Evolutionary conservation across 805 yeast genomes (phyloP).

Genomic region (Metschnikowia arizonensis): DNA sequence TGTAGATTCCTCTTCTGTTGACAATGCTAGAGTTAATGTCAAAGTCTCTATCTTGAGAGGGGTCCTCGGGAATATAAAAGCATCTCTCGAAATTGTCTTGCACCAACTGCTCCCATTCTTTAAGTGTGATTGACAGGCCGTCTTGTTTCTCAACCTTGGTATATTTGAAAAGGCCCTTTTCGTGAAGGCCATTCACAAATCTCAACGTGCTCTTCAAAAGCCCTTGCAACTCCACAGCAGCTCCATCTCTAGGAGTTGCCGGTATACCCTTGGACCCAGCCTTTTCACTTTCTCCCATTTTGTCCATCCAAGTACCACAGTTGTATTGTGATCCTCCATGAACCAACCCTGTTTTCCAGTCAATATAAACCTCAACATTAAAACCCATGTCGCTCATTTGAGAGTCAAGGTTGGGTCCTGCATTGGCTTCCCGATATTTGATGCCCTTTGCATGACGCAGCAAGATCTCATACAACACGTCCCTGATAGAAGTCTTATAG

Average conservation of each 20-base stretch:
- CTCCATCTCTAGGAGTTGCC: slow-evolving; percentile 97
- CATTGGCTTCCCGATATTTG: slow-evolving; percentile 88
- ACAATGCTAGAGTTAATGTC: slow-evolving; percentile 62
- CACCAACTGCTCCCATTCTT: slow-evolving; percentile 68
- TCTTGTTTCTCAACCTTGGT: slow-evolving; percentile 53
- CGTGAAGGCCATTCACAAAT: slow-evolving; percentile 62
- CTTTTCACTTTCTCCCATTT: slow-evolving; percentile 89
- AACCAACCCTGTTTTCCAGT: slow-evolving; percentile 84
- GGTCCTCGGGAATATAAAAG: slow-evolving; percentile 68
- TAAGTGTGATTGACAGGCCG: slow-evolving; percentile 53
- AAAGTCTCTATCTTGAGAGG: slow-evolving; percentile 55
- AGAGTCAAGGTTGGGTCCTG: slow-evolving; percentile 81
- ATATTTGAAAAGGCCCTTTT: slow-evolving; percentile 53
- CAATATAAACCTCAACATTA: slow-evolving; percentile 73
- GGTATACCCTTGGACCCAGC: slow-evolving; percentile 91
- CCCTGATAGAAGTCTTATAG: slow-evolving; percentile 64
- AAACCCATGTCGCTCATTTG: slow-evolving; percentile 94
- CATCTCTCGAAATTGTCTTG: slow-evolving; percentile 73
- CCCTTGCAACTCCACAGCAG: slow-evolving; percentile 90
- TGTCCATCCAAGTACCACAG: slow-evolving; percentile 99
- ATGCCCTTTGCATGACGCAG: slow-evolving; percentile 88
- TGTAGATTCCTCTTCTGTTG: slow-evolving; percentile 91
- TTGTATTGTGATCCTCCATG: slow-evolving; percentile 90
- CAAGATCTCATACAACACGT: slow-evolving; percentile 76
- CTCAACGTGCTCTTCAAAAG: slow-evolving; percentile 77